phyloP scores from a whole-genome alignment of 2,329 filamentous ascomycete species.

The Chaetothyriales sp. region DNA sequence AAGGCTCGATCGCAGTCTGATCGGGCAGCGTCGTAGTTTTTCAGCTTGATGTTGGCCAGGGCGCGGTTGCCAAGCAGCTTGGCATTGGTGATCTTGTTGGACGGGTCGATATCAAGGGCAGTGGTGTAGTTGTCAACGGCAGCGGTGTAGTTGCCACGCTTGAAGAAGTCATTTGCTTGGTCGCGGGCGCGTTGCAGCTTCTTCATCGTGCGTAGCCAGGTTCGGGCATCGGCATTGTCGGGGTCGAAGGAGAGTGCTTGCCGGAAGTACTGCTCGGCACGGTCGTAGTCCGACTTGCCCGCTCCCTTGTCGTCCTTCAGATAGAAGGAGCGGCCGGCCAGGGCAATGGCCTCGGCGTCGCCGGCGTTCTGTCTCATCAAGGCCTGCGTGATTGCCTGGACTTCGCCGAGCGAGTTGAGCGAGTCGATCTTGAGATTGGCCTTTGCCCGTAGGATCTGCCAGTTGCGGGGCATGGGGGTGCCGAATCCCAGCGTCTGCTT shows the following conservation, averaged over 20 bases:
- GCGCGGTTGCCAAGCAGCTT: slow-evolving; percentile 93
- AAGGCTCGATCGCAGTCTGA: slow-evolving; percentile 76
- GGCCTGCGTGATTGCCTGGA: slow-evolving; percentile 81
- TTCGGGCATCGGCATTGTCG: slow-evolving; percentile 77
- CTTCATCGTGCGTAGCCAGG: slow-evolving; percentile 77
- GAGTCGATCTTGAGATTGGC: slow-evolving; percentile 88
- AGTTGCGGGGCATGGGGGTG: slow-evolving; percentile 76
- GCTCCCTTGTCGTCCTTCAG: slow-evolving; percentile 69
- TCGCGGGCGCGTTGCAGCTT: slow-evolving; percentile 89
- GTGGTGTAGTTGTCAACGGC: slow-evolving; percentile 75
- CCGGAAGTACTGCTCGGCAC: slow-evolving; percentile 83
- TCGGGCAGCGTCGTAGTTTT: slow-evolving; percentile 70
- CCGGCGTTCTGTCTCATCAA: slow-evolving; percentile 74
- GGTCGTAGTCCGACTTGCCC: slow-evolving; percentile 40
- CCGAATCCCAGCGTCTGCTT: slow-evolving; percentile 62
- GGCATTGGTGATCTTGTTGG: slow-evolving; percentile 83
- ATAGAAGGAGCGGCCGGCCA: slow-evolving; percentile 78
- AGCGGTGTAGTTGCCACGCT: slow-evolving; percentile 62
- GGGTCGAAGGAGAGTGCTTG: slow-evolving; percentile 83
- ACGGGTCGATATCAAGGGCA: slow-evolving; percentile 71
- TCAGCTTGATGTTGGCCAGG: slow-evolving; percentile 63
- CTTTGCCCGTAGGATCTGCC: slow-evolving; percentile 84
- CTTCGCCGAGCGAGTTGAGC: slow-evolving; percentile 75
- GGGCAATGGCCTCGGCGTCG: slow-evolving; percentile 84
- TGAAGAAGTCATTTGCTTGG: slow-evolving; percentile 83